Percentiles rank a stretch among this genome's conserved stretches.
Conservation (phyloP, 305 asterid genomes). For the Stenogyne calaminthoides region DNA sequence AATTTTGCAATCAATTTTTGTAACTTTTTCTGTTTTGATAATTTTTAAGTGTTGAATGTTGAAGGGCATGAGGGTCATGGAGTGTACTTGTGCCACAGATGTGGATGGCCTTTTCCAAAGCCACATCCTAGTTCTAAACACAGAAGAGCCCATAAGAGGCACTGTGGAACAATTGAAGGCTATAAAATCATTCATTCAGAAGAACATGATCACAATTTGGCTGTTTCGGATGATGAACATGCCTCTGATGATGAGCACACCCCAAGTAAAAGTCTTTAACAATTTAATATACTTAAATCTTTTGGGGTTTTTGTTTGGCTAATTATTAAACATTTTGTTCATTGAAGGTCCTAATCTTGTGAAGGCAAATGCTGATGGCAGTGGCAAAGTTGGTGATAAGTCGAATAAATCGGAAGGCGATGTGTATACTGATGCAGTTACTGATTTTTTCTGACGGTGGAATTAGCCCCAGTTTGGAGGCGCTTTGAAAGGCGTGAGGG, state of each 20-base stretch:
- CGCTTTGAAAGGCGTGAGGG: constrained; percentile 34
- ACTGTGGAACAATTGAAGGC: constrained; percentile 85
- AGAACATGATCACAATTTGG: constrained; percentile 35
- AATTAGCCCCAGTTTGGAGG: constrained; percentile 47
- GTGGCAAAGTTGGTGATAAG: constrained; percentile 42
- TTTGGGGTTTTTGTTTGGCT: background rate
- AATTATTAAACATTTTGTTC: constrained; percentile 14
- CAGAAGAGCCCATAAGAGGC: constrained; percentile 84
- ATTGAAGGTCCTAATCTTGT: constrained; percentile 56
- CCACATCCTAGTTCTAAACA: constrained; percentile 87
- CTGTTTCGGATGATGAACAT: constrained; percentile 61
- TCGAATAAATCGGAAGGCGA: constrained; percentile 70
- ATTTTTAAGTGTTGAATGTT: constrained; percentile 26
- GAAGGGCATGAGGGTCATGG: constrained; percentile 65
- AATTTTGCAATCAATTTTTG: constrained; percentile 5
- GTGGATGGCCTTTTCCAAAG: constrained; percentile 97
- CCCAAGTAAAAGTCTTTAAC: constrained; percentile 58
- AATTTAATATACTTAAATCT: background rate
- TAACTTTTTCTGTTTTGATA: background rate
- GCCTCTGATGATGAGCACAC: constrained; percentile 53
- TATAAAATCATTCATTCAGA: constrained; percentile 47
- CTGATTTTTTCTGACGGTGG: constrained; percentile 73
- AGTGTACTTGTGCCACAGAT: constrained; percentile 65
- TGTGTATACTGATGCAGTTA: constrained; percentile 68
- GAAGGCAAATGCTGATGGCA: constrained; percentile 41